A percentile compares a stretch with the other conserved stretches of the same genome.
phyloP scores from a whole-genome alignment of 148 eudicot species.

The Hydrangea macrophylla region DNA sequence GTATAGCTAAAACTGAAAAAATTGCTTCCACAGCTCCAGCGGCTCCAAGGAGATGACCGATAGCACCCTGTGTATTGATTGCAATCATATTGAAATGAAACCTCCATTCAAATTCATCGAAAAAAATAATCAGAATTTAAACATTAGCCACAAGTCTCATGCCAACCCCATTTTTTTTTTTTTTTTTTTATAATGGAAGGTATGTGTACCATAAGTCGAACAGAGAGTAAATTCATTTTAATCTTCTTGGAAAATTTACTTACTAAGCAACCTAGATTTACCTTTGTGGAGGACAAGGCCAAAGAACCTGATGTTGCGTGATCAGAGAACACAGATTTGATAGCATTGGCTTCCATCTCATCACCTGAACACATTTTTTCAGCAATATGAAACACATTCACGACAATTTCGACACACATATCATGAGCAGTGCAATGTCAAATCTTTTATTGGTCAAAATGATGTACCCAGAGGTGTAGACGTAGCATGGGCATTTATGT shows the following conservation, averaged over 20 bases:
- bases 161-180: too few relatives aligned
- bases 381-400: constrained; percentile 10
- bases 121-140: background rate
- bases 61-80: constrained; percentile 58
- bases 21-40: constrained; percentile 98
- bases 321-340: constrained; percentile 58
- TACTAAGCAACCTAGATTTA: constrained; percentile 20
- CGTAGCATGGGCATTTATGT: constrained; percentile 97
- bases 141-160: too few relatives aligned
- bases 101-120: background rate
- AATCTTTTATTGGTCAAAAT: constrained; percentile 5
- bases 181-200: too few relatives aligned
- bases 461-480: constrained; percentile 85
- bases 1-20: constrained; percentile 68
- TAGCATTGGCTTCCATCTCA: constrained; percentile 76
- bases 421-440: constrained; percentile 5
- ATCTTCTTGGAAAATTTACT: constrained; percentile 4
- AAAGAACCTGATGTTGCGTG: constrained; percentile 82
- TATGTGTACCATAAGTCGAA: too few relatives aligned
- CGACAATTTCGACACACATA: background rate
- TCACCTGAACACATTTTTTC: constrained; percentile 54
- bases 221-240: background rate
- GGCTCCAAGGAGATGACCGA: constrained; percentile 96
- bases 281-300: constrained; percentile 96
- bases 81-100: background rate